Conservation (phyloP, 441 rosid genomes). For the Adansonia madagascariensis region DNA sequence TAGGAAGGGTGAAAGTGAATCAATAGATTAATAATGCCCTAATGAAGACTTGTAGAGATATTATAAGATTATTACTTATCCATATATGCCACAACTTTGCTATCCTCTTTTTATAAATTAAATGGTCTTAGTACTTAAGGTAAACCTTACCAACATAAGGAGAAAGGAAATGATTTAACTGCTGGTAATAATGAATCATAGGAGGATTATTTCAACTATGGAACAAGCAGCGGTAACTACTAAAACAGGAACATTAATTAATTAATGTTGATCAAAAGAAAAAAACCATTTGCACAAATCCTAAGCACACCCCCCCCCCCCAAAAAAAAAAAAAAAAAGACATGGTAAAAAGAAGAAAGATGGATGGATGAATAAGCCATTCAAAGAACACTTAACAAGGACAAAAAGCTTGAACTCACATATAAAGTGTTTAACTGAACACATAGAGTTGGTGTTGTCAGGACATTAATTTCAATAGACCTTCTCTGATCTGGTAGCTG, state of each 20-base stretch:
- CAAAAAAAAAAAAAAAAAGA: not conserved
- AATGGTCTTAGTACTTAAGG: not conserved
- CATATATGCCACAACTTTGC: not conserved
- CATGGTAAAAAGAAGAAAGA: too few species aligned
- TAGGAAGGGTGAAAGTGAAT: conserved; percentile 2
- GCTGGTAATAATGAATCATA: not conserved
- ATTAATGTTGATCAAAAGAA: not conserved
- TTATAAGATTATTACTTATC: conserved; percentile 9
- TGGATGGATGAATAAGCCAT: not conserved
- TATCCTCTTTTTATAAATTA: not conserved
- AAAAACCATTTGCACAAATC: not conserved
- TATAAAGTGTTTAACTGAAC: conserved; percentile 91
- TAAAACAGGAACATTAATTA: conserved; percentile 3
- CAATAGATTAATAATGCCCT: not conserved
- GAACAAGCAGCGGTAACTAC: not conserved
- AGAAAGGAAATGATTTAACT: not conserved
- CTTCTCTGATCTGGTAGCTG: conserved; percentile 73
- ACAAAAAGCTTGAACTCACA: conserved; percentile 60
- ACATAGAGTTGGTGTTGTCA: conserved; percentile 70
- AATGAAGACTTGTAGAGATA: not conserved
- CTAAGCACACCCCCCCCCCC: not conserved
- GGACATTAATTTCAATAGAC: conserved; percentile 64
- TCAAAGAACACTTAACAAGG: conserved; percentile 14
- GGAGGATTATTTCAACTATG: not conserved
- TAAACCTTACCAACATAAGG: not conserved